Conservation (phyloP, 1,284 basidiomycete genomes). For the Schizophyllum amplum region DNA sequence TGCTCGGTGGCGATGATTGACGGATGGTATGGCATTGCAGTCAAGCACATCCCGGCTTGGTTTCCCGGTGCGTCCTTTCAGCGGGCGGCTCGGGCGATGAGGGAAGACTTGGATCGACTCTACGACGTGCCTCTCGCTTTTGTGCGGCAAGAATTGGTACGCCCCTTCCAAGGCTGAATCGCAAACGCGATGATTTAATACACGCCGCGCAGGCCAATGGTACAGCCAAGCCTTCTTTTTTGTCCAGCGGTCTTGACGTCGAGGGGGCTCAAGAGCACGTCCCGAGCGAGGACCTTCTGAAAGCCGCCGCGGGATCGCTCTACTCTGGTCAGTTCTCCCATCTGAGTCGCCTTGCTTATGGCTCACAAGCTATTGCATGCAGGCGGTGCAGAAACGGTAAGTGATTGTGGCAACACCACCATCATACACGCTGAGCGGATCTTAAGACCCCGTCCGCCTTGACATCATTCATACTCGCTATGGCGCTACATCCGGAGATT, state of each 20-base stretch:
- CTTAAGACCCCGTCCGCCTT: slow-evolving; percentile 15
- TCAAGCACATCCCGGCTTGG: slow-evolving; percentile 29
- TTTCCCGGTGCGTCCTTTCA: slow-evolving; percentile 27
- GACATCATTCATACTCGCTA: slow-evolving; percentile 26
- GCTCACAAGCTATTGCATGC: neutral
- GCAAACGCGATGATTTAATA: neutral
- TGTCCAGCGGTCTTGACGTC: slow-evolving; percentile 17
- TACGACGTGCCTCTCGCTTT: slow-evolving; percentile 18
- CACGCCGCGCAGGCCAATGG: slow-evolving; percentile 12
- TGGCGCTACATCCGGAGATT: slow-evolving; percentile 26
- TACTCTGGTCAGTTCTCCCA: slow-evolving; percentile 24
- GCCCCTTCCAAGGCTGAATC: neutral
- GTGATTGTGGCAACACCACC: slow-evolving; percentile 2
- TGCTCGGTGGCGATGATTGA: slow-evolving; percentile 1
- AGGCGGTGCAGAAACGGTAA: slow-evolving; percentile 26
- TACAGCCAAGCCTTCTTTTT: slow-evolving; percentile 16
- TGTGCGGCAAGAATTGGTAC: slow-evolving; percentile 16
- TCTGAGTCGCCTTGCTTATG: too few species aligned
- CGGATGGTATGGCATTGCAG: slow-evolving; percentile 6
- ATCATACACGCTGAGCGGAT: neutral
- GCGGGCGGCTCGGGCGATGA: slow-evolving; percentile 10
- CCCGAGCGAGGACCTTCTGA: slow-evolving; percentile 28
- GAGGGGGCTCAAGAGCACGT: slow-evolving; percentile 9
- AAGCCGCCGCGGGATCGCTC: slow-evolving; percentile 30
- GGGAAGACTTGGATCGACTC: slow-evolving; percentile 18